These are phyloP conservation scores for Citrus hindsii DNA, from an alignment of 345 rosid genomes.

Conservation along the genomic window DNA sequence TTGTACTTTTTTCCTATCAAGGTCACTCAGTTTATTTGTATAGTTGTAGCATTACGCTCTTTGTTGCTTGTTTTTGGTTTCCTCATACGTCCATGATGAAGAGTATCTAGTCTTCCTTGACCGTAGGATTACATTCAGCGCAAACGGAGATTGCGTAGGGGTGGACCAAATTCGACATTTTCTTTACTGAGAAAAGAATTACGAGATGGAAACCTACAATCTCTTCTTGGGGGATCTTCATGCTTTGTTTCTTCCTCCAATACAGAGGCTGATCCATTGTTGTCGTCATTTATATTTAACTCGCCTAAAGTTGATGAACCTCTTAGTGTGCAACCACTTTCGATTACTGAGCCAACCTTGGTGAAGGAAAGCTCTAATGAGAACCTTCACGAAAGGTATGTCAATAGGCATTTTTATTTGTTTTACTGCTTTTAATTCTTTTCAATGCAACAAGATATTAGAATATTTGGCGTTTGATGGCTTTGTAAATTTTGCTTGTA, in stretches of 20 bases:
- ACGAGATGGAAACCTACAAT: slow-evolving; percentile 62
- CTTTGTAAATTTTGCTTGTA: not conserved
- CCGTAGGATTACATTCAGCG: slow-evolving; percentile 56
- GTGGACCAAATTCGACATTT: slow-evolving; percentile 52
- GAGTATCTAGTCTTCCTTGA: slow-evolving; percentile 46
- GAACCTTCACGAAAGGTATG: slow-evolving; percentile 41
- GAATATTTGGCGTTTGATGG: not conserved
- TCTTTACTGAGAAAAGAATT: slow-evolving; percentile 62
- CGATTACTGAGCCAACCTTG: slow-evolving; percentile 28
- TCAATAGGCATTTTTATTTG: not conserved
- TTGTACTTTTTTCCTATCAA: not conserved
- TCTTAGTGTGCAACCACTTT: slow-evolving; percentile 19
- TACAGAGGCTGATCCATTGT: slow-evolving; percentile 63
- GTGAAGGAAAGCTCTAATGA: slow-evolving; percentile 30
- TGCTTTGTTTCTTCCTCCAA: slow-evolving; percentile 45
- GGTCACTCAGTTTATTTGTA: not conserved
- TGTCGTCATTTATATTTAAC: slow-evolving; percentile 63
- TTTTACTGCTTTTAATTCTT: not conserved
- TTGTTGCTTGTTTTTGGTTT: not conserved
- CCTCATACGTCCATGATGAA: not conserved
- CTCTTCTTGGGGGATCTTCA: slow-evolving; percentile 65
- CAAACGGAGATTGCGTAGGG: slow-evolving; percentile 60
- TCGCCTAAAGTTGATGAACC: slow-evolving; percentile 34
- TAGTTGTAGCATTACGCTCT: not conserved
- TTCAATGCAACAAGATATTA: not conserved